A percentile compares a stretch with the other conserved stretches of the same genome.
Conservation (phyloP, 169 alveolate genomes). For the Cryptosporidium tyzzeri region DNA sequence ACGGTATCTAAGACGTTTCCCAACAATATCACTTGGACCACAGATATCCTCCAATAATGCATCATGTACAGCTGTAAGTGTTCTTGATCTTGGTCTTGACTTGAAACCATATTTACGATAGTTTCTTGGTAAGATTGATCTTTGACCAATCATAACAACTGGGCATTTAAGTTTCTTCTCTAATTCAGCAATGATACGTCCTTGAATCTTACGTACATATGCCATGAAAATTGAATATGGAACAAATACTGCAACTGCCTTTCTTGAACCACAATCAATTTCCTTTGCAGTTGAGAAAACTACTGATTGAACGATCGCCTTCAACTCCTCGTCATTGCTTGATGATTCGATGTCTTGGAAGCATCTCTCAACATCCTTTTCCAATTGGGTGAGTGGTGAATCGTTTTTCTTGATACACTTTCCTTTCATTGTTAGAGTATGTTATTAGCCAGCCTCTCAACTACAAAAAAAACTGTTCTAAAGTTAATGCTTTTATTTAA, state of each 20-base stretch:
- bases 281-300: conserved; percentile 87
- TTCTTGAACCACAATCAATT: conserved; percentile 86
- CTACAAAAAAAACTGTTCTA: background rate
- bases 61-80: conserved; percentile 96
- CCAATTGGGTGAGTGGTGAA: conserved; percentile 78
- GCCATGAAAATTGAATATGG: conserved; percentile 88
- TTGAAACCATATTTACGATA: conserved; percentile 87
- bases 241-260: conserved; percentile 89
- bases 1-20: conserved; percentile 91
- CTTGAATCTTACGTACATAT: conserved; percentile 89
- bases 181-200: conserved; percentile 91
- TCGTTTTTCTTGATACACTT: conserved; percentile 60
- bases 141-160: conserved; percentile 92
- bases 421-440: conserved; percentile 47
- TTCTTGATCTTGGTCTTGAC: conserved; percentile 94
- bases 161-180: conserved; percentile 94
- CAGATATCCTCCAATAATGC: conserved; percentile 95
- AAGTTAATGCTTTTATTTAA: background rate
- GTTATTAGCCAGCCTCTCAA: conserved; percentile 14
- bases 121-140: conserved; percentile 91
- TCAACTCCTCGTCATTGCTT: conserved; percentile 85
- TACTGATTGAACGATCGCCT: conserved; percentile 86
- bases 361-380: conserved; percentile 88
- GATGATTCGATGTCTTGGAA: conserved; percentile 86
- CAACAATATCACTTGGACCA: conserved; percentile 93